These are phyloP conservation scores for Myriosclerotinia duriaeana DNA, from an alignment of 2,329 filamentous ascomycete genomes.

Conservation along the genomic window DNA sequence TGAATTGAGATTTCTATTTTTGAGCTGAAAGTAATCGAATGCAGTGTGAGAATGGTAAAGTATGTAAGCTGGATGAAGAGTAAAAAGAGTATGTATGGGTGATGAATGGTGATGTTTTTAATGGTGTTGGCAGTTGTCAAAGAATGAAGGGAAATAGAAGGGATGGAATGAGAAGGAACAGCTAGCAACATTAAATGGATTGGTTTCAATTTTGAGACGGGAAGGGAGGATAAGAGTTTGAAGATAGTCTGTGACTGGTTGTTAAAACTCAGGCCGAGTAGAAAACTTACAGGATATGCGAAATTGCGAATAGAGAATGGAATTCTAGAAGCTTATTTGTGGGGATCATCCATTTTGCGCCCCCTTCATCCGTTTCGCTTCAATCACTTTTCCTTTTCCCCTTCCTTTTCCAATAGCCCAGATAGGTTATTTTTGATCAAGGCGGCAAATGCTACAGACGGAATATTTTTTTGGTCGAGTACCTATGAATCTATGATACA, in stretches of 20 bases:
- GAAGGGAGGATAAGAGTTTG: not conserved
- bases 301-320: slow-evolving; percentile 9
- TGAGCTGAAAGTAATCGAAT: slow-evolving; percentile 7
- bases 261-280: slow-evolving; percentile 14
- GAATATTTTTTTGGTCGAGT: slow-evolving; percentile 5
- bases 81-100: slow-evolving; percentile 10
- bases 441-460: slow-evolving; percentile 17
- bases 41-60: slow-evolving; percentile 10
- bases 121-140: slow-evolving; percentile 1
- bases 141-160: slow-evolving; percentile 4
- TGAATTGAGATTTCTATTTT: slow-evolving; percentile 6
- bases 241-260: not conserved
- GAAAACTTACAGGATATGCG: not conserved
- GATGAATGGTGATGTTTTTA: slow-evolving; percentile 9
- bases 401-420: slow-evolving; percentile 11
- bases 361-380: slow-evolving; percentile 20
- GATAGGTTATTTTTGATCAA: not conserved
- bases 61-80: not conserved
- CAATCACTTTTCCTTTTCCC: not conserved
- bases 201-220: not conserved
- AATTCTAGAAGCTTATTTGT: slow-evolving; percentile 20
- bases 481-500: slow-evolving; percentile 13
- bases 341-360: not conserved
- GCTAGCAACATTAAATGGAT: not conserved
- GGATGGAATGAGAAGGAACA: not conserved